Conservation (phyloP, 1,284 basidiomycete species). For the Ceratobasidium sp. region DNA sequence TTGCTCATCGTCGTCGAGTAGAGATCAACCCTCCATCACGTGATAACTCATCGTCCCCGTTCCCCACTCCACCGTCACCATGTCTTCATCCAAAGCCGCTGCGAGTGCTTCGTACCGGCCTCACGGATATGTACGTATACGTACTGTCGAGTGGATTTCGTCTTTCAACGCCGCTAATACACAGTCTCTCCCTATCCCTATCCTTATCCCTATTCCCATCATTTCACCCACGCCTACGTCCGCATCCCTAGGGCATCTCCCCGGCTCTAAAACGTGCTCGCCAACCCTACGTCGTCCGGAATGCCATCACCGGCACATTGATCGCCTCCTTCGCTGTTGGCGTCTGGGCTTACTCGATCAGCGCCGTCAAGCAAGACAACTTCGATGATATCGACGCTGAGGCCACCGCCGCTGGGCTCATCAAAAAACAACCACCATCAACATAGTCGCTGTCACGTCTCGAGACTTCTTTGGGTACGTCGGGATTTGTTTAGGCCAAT, state of each 20-base stretch:
- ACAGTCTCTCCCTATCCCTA: neutral
- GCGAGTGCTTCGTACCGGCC: slow-evolving; percentile 48
- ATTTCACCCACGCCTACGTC: slow-evolving; percentile 6
- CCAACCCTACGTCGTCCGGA: slow-evolving; percentile 83
- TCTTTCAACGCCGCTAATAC: neutral
- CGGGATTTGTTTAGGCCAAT: slow-evolving; percentile 15
- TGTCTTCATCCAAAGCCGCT: slow-evolving; percentile 43
- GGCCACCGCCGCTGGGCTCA: slow-evolving; percentile 62
- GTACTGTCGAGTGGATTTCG: neutral
- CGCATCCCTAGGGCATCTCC: slow-evolving; percentile 76
- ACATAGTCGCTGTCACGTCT: neutral
- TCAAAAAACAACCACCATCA: slow-evolving; percentile 28
- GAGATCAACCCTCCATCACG: slow-evolving; percentile 39
- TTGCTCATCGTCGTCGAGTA: slow-evolving; percentile 49
- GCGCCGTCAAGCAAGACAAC: slow-evolving; percentile 92
- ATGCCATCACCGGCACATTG: slow-evolving; percentile 81
- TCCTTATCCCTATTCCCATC: neutral
- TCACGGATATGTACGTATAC: slow-evolving; percentile 48
- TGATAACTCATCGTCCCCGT: slow-evolving; percentile 11
- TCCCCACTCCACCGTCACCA: neutral
- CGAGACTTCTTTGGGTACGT: slow-evolving; percentile 19
- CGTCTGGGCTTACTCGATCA: slow-evolving; percentile 94
- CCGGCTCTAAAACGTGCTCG: slow-evolving; percentile 89
- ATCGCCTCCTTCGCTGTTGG: slow-evolving; percentile 84
- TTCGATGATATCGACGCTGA: slow-evolving; percentile 89